Conservation (phyloP, 1,284 basidiomycete species). For the Fomitiporia mediterranea region DNA sequence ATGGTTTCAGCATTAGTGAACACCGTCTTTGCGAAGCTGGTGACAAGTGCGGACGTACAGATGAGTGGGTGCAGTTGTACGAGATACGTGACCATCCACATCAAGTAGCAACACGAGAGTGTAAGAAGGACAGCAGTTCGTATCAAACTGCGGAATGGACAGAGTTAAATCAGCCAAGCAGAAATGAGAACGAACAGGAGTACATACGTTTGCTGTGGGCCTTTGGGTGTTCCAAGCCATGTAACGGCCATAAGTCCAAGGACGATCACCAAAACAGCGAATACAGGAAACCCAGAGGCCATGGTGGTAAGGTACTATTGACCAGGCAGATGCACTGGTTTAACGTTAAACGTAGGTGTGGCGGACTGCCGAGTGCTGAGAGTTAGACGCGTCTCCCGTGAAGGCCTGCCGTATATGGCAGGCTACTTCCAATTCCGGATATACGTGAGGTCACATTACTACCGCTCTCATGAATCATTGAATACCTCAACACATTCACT, state of each 20-base stretch:
- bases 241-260: constrained; percentile 59
- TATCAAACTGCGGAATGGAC: constrained; percentile 53
- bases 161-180: constrained; percentile 1
- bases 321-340: too few species aligned
- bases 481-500: too few species aligned
- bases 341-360: too few species aligned
- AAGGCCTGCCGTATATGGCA: too few species aligned
- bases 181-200: constrained; percentile 1
- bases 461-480: too few species aligned
- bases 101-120: constrained; percentile 79
- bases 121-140: constrained; percentile 76
- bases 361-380: too few species aligned
- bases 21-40: too few species aligned
- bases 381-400: too few species aligned
- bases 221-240: constrained; percentile 76
- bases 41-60: constrained; percentile 42
- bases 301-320: constrained; percentile 31
- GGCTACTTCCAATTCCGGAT: too few species aligned
- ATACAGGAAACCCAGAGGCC: constrained; percentile 52
- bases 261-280: constrained; percentile 51
- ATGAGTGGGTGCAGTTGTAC: constrained; percentile 88
- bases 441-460: too few species aligned
- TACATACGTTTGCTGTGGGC: constrained; percentile 83
- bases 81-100: constrained; percentile 94
- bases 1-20: too few species aligned